Conservation (phyloP, 768 basidiomycete genomes). For the Boletus fagicola region DNA sequence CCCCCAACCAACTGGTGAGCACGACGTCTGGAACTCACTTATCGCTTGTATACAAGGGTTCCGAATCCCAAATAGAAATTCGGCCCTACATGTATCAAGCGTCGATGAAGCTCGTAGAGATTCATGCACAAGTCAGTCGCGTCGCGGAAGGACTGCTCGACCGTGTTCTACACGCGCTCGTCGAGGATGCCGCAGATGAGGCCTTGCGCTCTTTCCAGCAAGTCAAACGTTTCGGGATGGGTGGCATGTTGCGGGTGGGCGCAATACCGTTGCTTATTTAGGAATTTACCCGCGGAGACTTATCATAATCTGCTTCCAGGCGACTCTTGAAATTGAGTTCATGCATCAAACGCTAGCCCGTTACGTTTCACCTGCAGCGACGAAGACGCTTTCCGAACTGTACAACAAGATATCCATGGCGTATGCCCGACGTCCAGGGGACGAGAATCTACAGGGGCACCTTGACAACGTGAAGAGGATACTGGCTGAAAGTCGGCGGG, state of each 20-base stretch:
- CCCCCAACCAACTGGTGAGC: conserved; percentile 82
- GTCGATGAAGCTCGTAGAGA: conserved; percentile 82
- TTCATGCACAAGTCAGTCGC: conserved; percentile 87
- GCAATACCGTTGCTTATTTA: conserved; percentile 27
- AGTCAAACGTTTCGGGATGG: conserved; percentile 92
- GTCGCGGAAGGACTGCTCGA: conserved; percentile 78
- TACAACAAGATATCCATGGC: conserved; percentile 95
- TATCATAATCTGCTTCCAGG: conserved; percentile 53
- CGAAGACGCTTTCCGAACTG: conserved; percentile 82
- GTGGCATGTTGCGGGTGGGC: conserved; percentile 93
- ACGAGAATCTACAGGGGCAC: conserved; percentile 82
- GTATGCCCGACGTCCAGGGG: conserved; percentile 80
- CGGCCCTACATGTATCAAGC: conserved; percentile 91
- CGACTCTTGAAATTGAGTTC: conserved; percentile 98
- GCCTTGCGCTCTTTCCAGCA: conserved; percentile 84
- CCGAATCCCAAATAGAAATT: conserved; percentile 59
- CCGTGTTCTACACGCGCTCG: conserved; percentile 75
- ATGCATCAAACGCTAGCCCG: conserved; percentile 93
- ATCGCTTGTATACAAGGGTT: neutral
- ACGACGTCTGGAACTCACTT: neutral
- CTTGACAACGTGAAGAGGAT: conserved; percentile 92
- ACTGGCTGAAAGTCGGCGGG: conserved; percentile 79
- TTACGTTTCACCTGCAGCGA: conserved; percentile 80
- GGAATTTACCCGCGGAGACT: neutral
- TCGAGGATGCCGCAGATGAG: conserved; percentile 80